Conservation (phyloP, 441 rosid genomes). For the Melianthus villosus region DNA sequence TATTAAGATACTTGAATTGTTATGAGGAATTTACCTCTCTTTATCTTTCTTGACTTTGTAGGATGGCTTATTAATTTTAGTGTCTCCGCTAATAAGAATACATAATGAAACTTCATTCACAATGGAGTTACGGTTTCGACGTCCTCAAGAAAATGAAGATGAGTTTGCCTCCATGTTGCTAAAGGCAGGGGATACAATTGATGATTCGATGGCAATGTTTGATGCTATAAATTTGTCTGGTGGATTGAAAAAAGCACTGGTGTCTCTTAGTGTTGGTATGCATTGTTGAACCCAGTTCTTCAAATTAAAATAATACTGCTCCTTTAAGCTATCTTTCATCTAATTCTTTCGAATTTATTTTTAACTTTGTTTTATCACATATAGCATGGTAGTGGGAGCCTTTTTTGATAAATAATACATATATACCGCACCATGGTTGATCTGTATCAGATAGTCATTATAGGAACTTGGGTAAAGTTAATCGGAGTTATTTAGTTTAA, state of each 20-base stretch:
- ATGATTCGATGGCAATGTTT: slow-evolving; percentile 72
- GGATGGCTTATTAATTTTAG: slow-evolving; percentile 76
- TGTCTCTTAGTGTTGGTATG: slow-evolving; percentile 85
- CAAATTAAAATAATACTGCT: slow-evolving; percentile 3
- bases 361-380: too few species aligned
- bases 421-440: too few species aligned
- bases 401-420: too few species aligned
- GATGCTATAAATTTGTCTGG: slow-evolving; percentile 71
- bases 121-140: slow-evolving; percentile 65
- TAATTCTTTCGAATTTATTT: neutral
- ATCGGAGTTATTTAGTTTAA: too few species aligned
- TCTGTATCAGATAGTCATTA: too few species aligned
- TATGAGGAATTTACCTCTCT: neutral
- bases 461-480: too few species aligned
- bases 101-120: slow-evolving; percentile 71
- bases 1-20: slow-evolving; percentile 1
- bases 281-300: slow-evolving; percentile 9
- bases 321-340: neutral
- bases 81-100: slow-evolving; percentile 78
- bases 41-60: slow-evolving; percentile 14
- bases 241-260: slow-evolving; percentile 60
- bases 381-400: too few species aligned
- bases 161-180: slow-evolving; percentile 44
- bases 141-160: slow-evolving; percentile 44
- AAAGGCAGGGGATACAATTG: slow-evolving; percentile 64